Conservation (phyloP, 352 stramenopile species). For the Elongisporangium anandrum region DNA sequence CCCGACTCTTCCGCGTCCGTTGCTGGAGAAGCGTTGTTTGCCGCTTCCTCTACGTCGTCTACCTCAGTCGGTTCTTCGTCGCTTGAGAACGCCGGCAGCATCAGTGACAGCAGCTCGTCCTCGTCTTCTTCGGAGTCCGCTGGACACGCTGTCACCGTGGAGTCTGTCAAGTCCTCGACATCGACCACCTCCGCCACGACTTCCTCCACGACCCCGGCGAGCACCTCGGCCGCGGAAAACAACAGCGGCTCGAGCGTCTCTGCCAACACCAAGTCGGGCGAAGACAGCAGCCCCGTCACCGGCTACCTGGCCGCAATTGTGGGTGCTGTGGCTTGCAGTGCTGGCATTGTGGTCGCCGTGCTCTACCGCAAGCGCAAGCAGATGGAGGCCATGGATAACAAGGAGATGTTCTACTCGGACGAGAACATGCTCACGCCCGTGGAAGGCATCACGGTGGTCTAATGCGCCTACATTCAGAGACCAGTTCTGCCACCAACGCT, state of each 20-base stretch:
- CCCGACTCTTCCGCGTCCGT: background rate
- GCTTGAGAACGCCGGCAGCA: conserved; percentile 1
- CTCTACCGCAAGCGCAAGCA: conserved; percentile 55
- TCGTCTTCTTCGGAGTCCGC: conserved; percentile 8
- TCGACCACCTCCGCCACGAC: conserved; percentile 9
- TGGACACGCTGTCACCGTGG: conserved; percentile 4
- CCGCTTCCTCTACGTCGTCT: conserved; percentile 1
- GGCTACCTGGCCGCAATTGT: conserved; percentile 14
- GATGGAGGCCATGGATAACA: conserved; percentile 25
- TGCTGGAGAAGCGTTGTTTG: conserved; percentile 4
- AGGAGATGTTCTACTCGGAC: conserved; percentile 16
- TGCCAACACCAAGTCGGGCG: conserved; percentile 9
- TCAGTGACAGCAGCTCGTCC: background rate
- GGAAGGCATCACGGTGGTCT: conserved; percentile 31
- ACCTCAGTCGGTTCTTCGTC: conserved; percentile 13
- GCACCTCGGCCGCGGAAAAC: conserved; percentile 4
- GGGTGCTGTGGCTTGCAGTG: conserved; percentile 16
- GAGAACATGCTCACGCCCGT: conserved; percentile 32
- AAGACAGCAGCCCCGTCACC: background rate
- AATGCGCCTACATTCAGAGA: background rate
- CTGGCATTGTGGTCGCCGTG: conserved; percentile 28
- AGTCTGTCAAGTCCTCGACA: conserved; percentile 12
- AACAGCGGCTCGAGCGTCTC: background rate
- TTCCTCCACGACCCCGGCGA: background rate
- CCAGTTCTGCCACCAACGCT: too few relatives aligned